These are phyloP conservation scores for Arthrobotrys pseudoclavata DNA, from an alignment of 2,329 filamentous ascomycete species.

Conservation along the genomic window DNA sequence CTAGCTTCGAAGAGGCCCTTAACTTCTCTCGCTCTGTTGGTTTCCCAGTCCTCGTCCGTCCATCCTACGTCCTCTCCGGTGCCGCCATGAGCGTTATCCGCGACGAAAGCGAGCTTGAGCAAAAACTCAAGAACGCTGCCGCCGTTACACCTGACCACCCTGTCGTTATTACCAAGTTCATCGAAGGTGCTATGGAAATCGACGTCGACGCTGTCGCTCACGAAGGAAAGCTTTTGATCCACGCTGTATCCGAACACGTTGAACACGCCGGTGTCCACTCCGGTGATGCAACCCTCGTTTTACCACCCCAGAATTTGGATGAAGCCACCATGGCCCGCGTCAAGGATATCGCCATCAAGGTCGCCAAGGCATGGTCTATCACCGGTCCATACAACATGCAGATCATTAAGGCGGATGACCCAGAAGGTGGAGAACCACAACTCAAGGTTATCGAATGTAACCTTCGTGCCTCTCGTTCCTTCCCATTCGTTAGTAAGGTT, in stretches of 20 bases:
- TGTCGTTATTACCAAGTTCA: conserved; percentile 98
- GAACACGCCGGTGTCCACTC: conserved; percentile 98
- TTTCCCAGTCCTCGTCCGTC: conserved; percentile 95
- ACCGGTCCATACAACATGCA: conserved; percentile 99
- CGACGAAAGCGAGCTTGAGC: conserved; percentile 87
- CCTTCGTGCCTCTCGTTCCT: conserved; percentile 94
- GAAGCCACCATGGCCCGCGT: conserved; percentile 82
- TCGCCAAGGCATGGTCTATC: conserved; percentile 96
- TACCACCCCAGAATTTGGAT: conserved; percentile 86
- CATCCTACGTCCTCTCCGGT: conserved; percentile 94
- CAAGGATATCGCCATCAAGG: conserved; percentile 96
- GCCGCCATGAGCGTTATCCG: conserved; percentile 98
- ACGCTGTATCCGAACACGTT: conserved; percentile 94
- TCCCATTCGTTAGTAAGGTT: conserved; percentile 98
- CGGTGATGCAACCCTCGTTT: conserved; percentile 92
- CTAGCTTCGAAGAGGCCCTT: conserved; percentile 88
- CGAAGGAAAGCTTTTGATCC: conserved; percentile 85
- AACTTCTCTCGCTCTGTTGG: conserved; percentile 85
- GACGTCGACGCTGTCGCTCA: conserved; percentile 94
- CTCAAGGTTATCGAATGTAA: conserved; percentile 99
- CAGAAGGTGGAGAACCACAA: conserved; percentile 79
- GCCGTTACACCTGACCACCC: conserved; percentile 95
- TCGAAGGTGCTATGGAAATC: conserved; percentile 95
- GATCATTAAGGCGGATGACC: conserved; percentile 90
- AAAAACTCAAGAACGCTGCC: conserved; percentile 91